Evolutionary conservation across 163 green algal species (phyloP).

Genomic region (Scenedesmus sp.): DNA sequence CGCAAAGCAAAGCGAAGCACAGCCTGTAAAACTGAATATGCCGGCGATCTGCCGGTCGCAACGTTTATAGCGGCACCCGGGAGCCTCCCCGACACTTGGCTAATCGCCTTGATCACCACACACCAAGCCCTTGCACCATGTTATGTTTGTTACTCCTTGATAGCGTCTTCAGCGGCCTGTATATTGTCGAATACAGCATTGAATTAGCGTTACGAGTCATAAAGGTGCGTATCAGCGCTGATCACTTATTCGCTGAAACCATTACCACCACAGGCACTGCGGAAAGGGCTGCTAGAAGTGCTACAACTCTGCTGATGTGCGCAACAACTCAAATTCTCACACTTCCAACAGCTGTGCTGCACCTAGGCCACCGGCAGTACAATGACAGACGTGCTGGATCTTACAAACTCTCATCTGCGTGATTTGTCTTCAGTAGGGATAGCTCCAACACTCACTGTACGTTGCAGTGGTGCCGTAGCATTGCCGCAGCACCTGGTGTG

Average conservation of each 20-base stretch:
- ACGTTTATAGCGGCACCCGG: not conserved
- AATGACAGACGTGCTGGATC: conserved; percentile 72
- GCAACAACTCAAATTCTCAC: no score
- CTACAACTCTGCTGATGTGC: no score
- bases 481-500: not conserved
- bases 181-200: not conserved
- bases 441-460: conserved; percentile 64
- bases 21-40: not conserved
- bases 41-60: not conserved
- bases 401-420: conserved; percentile 85
- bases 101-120: not conserved
- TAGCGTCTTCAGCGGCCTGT: not conserved
- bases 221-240: not conserved
- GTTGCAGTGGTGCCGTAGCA: not conserved
- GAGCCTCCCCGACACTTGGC: not conserved
- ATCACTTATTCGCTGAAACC: not conserved
- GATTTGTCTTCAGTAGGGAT: conserved; percentile 72
- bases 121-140: conserved; percentile 4
- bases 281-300: not conserved
- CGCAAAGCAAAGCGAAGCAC: not conserved
- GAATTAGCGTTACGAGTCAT: not conserved
- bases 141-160: not conserved
- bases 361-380: not conserved
- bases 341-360: not conserved
- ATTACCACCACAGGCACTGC: not conserved